phyloP scores from a whole-genome alignment of 2,329 filamentous ascomycete genomes.

The Aureobasidium zeae region DNA sequence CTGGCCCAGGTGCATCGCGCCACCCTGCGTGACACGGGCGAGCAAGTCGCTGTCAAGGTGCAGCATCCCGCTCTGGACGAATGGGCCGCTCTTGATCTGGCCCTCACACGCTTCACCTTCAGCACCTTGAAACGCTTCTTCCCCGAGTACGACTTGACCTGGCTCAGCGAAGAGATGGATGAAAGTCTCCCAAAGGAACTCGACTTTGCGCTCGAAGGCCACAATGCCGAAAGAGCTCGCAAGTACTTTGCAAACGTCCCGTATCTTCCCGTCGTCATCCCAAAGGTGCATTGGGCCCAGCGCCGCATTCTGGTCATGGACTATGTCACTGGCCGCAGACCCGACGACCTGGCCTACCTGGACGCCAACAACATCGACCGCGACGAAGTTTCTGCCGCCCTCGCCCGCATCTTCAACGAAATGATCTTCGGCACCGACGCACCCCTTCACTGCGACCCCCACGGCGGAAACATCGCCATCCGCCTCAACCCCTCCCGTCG shows the following conservation, averaged over 20 bases:
- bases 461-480: constrained; percentile 92
- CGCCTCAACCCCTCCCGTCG: constrained; percentile 58
- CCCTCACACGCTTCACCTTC: constrained; percentile 81
- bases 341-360: constrained; percentile 81
- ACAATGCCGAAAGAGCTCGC: constrained; percentile 70
- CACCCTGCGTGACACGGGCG: constrained; percentile 68
- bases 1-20: constrained; percentile 91
- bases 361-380: constrained; percentile 81
- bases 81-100: constrained; percentile 82
- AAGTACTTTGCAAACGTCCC: constrained; percentile 70
- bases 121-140: constrained; percentile 85
- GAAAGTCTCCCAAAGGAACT: constrained; percentile 81
- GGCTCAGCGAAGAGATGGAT: constrained; percentile 91
- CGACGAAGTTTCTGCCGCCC: constrained; percentile 85
- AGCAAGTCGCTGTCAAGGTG: constrained; percentile 90
- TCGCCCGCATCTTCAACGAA: constrained; percentile 93
- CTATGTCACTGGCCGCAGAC: constrained; percentile 72
- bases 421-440: constrained; percentile 94
- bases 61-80: constrained; percentile 85
- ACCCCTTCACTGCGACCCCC: constrained; percentile 90
- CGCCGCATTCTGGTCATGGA: constrained; percentile 92
- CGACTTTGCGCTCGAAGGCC: constrained; percentile 76
- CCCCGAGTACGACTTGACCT: constrained; percentile 94
- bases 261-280: constrained; percentile 75
- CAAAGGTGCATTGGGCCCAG: constrained; percentile 80